These are phyloP conservation scores for Pseudonitzschia delicatissima DNA, from an alignment of 108 stramenopile genomes.

Conservation along the genomic window DNA sequence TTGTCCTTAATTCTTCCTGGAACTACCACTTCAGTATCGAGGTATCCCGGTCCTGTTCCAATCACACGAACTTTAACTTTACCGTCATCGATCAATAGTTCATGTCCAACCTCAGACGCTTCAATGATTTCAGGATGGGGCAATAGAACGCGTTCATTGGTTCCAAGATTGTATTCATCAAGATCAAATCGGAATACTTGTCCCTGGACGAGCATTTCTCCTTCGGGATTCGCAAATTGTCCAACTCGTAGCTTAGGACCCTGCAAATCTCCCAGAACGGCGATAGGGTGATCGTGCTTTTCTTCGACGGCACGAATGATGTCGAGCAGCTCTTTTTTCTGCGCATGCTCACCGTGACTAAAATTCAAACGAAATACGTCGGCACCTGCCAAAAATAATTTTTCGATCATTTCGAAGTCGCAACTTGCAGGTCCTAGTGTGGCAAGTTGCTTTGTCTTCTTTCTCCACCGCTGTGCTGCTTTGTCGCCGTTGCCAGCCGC, in stretches of 20 bases:
- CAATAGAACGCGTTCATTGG: constrained; percentile 64
- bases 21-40: constrained; percentile 75
- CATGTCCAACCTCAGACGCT: constrained; percentile 56
- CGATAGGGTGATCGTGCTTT: constrained; percentile 59
- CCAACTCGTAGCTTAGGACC: constrained; percentile 71
- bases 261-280: constrained; percentile 57
- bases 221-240: constrained; percentile 58
- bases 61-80: constrained; percentile 81
- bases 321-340: constrained; percentile 68
- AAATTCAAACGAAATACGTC: constrained; percentile 90
- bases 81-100: constrained; percentile 80
- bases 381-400: constrained; percentile 80
- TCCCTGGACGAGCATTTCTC: constrained; percentile 54
- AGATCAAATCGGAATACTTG: constrained; percentile 78
- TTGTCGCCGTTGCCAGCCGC: constrained; percentile 8
- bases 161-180: constrained; percentile 53
- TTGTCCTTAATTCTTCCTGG: constrained; percentile 78
- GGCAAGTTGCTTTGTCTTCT: constrained; percentile 75
- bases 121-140: constrained; percentile 83
- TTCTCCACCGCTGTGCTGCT: constrained; percentile 55
- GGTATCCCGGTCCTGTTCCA: constrained; percentile 55
- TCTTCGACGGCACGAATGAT: constrained; percentile 57
- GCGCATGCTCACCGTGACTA: constrained; percentile 76
- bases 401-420: constrained; percentile 74
- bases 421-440: constrained; percentile 84